Base-by-base conservation (phyloP, 768 basidiomycete genomes). In the Mycena latifolia region DNA sequence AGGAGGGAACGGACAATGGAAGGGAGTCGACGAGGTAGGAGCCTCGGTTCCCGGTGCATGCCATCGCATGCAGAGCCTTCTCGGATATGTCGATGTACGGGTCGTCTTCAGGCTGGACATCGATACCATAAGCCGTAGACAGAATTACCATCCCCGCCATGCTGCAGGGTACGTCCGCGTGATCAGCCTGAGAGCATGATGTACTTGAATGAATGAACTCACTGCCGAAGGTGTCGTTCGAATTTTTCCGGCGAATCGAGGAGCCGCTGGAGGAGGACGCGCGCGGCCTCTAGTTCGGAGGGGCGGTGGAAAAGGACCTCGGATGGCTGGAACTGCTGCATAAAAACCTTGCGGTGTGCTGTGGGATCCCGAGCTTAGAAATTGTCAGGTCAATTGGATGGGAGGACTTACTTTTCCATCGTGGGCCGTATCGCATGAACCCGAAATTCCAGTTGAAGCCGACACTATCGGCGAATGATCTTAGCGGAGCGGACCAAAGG, bases 101-200 rank as follows among this genome's bases (percentile, higher is more conserved):
- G 50, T 83, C 81, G 39, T 81, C 66, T 18, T 72, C 66, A 6
- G 73, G 67, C n/a, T 71, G 65, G 14, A 78, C 64, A 15, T 77
- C 64, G 39, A 80, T 70, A 4, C 81, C 81, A 62, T 82, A 82
- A 8, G 72, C 75, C 31, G 79, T 70, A 22, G 70, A 69, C 1
- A 81, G 69, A 9, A 78, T 77, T 1, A 59, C 41, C 52, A 39
- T 53, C 18, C 61, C 67, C 1, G 67, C 64, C 67, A 71, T 71
- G 12, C 70, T 71, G 47, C 7, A 14, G 33, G n/a, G n/a, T n/a
- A n/a, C 33, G 33, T 35, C 33, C 33, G 14, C 14, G n/a, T n/a
- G 20, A n/a, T 22, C 15, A 9, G 15, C 29, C 56, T 55, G 17
- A 48, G 27, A 35, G 8, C 6, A 35, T 14, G 33, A 35, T 14